Conservation (phyloP, 75 land plant genomes). For the Adiantum capillusveneris region DNA sequence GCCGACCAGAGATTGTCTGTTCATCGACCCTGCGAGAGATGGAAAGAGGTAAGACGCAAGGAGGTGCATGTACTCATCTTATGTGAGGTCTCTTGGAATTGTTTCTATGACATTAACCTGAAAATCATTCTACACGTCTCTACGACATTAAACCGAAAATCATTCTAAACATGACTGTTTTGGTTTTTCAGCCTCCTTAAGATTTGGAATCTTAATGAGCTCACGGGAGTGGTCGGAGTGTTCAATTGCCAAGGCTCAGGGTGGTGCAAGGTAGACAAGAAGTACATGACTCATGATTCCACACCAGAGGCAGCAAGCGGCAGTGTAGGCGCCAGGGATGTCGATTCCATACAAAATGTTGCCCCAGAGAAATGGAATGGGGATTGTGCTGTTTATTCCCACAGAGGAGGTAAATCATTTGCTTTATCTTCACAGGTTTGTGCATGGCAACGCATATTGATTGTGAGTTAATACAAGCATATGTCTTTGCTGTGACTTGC, state of each 20-base stretch:
- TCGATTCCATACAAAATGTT: constrained; percentile 46
- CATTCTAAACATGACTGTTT: neutral
- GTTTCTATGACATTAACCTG: too few species aligned
- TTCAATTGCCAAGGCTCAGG: constrained; percentile 99
- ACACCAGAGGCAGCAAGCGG: constrained; percentile 47
- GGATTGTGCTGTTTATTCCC: constrained; percentile 51
- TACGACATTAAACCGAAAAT: too few species aligned
- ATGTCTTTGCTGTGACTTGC: too few species aligned
- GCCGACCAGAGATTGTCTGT: constrained; percentile 86
- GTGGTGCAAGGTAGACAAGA: constrained; percentile 71
- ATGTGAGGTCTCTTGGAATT: too few species aligned
- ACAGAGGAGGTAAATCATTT: constrained; percentile 25
- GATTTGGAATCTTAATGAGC: constrained; percentile 95
- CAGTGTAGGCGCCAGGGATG: constrained; percentile 47
- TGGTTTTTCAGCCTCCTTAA: constrained; percentile 65
- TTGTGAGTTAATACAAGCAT: neutral
- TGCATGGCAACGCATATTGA: too few species aligned
- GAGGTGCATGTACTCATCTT: too few species aligned
- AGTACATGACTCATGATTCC: constrained; percentile 59
- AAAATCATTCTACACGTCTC: too few species aligned
- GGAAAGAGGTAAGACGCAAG: constrained; percentile 63
- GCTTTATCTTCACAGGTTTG: too few species aligned
- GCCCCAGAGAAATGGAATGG: constrained; percentile 73
- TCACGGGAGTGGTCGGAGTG: constrained; percentile 72
- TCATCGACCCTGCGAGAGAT: constrained; percentile 65